A percentile compares a stretch with the other conserved stretches of the same genome.
These are phyloP conservation scores for Boletus rubropictus DNA, from an alignment of 768 basidiomycete species.

Conservation along the genomic window DNA sequence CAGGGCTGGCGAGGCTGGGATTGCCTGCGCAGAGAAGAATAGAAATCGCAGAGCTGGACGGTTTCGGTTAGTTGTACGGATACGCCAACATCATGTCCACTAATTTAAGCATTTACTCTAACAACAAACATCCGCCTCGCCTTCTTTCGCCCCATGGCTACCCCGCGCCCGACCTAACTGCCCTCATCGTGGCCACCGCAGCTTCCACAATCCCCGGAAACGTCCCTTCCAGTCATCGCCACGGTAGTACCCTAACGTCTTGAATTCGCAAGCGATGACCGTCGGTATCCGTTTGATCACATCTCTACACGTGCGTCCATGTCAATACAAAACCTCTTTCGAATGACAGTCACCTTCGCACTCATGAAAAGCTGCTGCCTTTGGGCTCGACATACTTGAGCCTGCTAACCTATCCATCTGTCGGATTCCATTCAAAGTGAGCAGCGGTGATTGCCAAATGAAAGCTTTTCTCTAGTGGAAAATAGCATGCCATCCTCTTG, in stretches of 20 bases:
- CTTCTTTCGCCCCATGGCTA: neutral
- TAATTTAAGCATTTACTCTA: neutral
- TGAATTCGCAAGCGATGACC: neutral
- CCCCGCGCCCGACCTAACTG: constrained; percentile 15
- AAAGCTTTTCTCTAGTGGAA: too few species aligned
- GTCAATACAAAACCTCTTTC: neutral
- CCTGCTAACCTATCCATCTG: neutral
- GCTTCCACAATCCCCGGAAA: neutral
- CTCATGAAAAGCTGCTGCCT: neutral
- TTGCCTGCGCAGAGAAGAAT: constrained; percentile 28
- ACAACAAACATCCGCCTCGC: constrained; percentile 9
- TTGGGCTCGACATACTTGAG: neutral
- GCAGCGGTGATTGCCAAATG: neutral
- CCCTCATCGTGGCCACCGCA: neutral
- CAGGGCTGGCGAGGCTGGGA: constrained; percentile 22
- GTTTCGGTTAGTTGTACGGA: constrained; percentile 20
- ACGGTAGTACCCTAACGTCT: constrained; percentile 4
- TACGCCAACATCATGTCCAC: too few species aligned
- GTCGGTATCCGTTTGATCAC: constrained; percentile 7
- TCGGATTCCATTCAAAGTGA: neutral
- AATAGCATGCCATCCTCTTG: too few species aligned
- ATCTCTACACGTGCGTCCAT: neutral
- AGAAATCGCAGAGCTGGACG: constrained; percentile 19
- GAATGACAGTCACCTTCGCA: neutral
- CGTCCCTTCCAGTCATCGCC: constrained; percentile 25